Evolutionary conservation across 1,284 basidiomycete species (phyloP).

Genomic region (Anthracocystis walkeri): DNA sequence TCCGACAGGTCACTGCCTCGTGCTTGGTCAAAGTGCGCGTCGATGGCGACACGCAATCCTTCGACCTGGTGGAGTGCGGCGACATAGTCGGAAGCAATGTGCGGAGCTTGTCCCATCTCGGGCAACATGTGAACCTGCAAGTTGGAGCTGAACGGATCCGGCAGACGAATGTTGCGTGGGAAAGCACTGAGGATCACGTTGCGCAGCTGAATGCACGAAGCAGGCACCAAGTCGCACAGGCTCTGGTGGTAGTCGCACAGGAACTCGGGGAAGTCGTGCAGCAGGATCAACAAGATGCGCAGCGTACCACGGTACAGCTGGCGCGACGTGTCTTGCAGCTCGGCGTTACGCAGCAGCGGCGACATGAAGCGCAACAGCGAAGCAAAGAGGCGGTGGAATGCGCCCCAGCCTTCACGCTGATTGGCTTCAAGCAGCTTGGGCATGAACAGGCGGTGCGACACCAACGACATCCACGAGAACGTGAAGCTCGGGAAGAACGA

Average conservation of each 20-base stretch:
- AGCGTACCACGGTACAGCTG: conserved; percentile 93
- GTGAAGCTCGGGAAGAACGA: conserved; percentile 97
- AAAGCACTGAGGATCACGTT: conserved; percentile 97
- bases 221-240: conserved; percentile 90
- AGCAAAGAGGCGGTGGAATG: conserved; percentile 92
- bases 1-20: conserved; percentile 27
- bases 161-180: conserved; percentile 82
- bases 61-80: conserved; percentile 79
- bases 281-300: conserved; percentile 88
- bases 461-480: conserved; percentile 96
- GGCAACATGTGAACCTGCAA: conserved; percentile 76
- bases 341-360: conserved; percentile 86
- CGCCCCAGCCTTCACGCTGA: conserved; percentile 91
- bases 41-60: conserved; percentile 34
- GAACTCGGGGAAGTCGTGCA: conserved; percentile 99
- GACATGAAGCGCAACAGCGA: conserved; percentile 93
- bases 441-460: conserved; percentile 97
- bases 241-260: conserved; percentile 96
- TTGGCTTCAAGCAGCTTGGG: conserved; percentile 88
- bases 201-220: conserved; percentile 92
- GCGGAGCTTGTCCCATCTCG: conserved; percentile 89
- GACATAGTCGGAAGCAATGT: conserved; percentile 89
- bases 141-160: conserved; percentile 79
- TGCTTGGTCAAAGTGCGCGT: conserved; percentile 39
- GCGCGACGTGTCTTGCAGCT: conserved; percentile 84